Evolutionary conservation across 1,139 yeast species (phyloP), one percentile per base, ranked within the genome.

Genomic region (Suhomyces anneliseae): DNA sequence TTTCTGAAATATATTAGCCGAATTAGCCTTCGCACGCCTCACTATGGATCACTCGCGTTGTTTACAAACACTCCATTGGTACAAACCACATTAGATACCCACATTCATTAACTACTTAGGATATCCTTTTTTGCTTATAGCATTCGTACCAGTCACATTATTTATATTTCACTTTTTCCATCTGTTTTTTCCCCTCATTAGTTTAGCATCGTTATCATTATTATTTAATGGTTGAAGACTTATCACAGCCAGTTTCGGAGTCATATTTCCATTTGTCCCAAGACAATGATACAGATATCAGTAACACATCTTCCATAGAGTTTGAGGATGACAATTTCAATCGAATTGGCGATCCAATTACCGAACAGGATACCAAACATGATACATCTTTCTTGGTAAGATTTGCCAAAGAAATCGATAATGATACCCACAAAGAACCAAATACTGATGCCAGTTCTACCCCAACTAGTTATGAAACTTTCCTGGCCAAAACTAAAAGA

Each of bases 201-300:
- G 6, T n/a, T 12, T 11, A 8, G 15, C 10, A 35, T 10, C 1
- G 14, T 12, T 4, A 12, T 35, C 8, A 10, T 11, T 31, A 31
- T 31, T 31, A n/a, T 10, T 31, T n/a, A 27, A 44, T 44, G 38
- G 43, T 34, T 19, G 50, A 43, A 43, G 66, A 62, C 38, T 49
- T 62, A 38, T 56, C 66, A 7, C 64, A 59, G 40, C 67, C 64
- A 14, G 46, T 61, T 27, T 55, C 68, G 10, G 71, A 68, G 53
- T 66, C 71, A 8, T 67, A 60, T 48, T 55, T 60, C 47, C 66
- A 66, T 49, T 55, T 66, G 27, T 63, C 72, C 1, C 62, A 60
- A 47, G 72, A 67, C 47, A 56, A 51, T 34, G 54, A 54, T 19
- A 49, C 49, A 24, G 56, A 48, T 9, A 33, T 58, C n/a, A 52